phyloP scores from a whole-genome alignment of 805 yeast species.

The Ogataea angusta region DNA sequence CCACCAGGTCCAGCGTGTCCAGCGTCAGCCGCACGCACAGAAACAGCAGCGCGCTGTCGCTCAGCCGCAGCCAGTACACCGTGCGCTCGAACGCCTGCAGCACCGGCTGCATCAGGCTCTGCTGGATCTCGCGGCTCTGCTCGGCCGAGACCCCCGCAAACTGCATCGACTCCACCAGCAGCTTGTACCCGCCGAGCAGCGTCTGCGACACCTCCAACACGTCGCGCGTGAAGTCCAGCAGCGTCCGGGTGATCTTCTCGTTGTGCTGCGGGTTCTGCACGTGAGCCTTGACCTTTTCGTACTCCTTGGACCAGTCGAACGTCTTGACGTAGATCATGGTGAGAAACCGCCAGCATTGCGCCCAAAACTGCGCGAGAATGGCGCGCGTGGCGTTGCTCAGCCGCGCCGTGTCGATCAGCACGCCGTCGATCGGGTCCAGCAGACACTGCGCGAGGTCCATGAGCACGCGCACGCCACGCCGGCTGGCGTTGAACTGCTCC shows the following conservation, averaged over 20 bases:
- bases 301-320: slow-evolving; percentile 63
- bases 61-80: slow-evolving; percentile 77
- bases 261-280: slow-evolving; percentile 19
- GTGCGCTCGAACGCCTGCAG: slow-evolving; percentile 64
- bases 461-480: slow-evolving; percentile 62
- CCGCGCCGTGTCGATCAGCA: slow-evolving; percentile 29
- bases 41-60: slow-evolving; percentile 68
- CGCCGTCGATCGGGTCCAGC: slow-evolving; percentile 64
- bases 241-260: slow-evolving; percentile 22
- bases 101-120: slow-evolving; percentile 46
- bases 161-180: slow-evolving; percentile 34
- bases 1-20: slow-evolving; percentile 62
- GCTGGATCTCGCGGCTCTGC: slow-evolving; percentile 21
- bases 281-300: slow-evolving; percentile 26
- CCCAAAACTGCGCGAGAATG: slow-evolving; percentile 56
- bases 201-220: slow-evolving; percentile 73
- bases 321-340: slow-evolving; percentile 66
- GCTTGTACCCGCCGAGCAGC: slow-evolving; percentile 62
- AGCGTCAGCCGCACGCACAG: slow-evolving; percentile 72
- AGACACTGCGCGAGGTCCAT: slow-evolving; percentile 69
- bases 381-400: slow-evolving; percentile 15
- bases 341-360: slow-evolving; percentile 65
- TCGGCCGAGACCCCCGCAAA: slow-evolving; percentile 19
- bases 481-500: slow-evolving; percentile 22
- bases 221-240: slow-evolving; percentile 76